These are phyloP conservation scores for Macrocybe gigantea DNA, from an alignment of 768 basidiomycete genomes.

Conservation along the genomic window DNA sequence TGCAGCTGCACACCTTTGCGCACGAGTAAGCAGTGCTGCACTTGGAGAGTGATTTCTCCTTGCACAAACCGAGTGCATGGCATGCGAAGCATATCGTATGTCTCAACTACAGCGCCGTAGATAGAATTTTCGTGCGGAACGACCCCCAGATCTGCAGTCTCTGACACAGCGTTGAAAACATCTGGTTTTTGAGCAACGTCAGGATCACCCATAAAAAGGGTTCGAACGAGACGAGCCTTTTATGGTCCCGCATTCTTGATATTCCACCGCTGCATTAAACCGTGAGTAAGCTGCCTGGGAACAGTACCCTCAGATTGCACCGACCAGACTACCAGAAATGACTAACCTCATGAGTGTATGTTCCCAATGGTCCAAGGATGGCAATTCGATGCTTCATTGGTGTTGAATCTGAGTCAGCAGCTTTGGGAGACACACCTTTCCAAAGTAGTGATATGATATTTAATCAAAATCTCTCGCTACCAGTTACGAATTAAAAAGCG, in stretches of 20 bases:
- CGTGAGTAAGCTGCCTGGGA: conserved; percentile 32
- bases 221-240: conserved; percentile 16
- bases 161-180: conserved; percentile 48
- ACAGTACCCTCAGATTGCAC: neutral
- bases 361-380: conserved; percentile 64
- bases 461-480: too few relatives aligned
- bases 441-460: too few relatives aligned
- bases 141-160: conserved; percentile 45
- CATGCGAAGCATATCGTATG: conserved; percentile 59
- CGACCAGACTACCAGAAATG: neutral
- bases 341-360: conserved; percentile 57
- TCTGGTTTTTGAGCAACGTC: conserved; percentile 29
- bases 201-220: neutral
- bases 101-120: conserved; percentile 69
- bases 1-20: conserved; percentile 48
- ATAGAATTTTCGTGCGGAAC: conserved; percentile 80
- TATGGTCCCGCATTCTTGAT: conserved; percentile 29
- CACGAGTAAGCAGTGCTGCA: conserved; percentile 69
- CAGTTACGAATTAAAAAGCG: too few relatives aligned
- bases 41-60: conserved; percentile 52
- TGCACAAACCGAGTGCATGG: conserved; percentile 44
- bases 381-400: conserved; percentile 26
- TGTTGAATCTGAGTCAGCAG: too few relatives aligned
- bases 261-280: conserved; percentile 27
- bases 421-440: too few relatives aligned